Conservation (phyloP, 2,329 filamentous ascomycete species). For the Coniochaeta ligniaria region DNA sequence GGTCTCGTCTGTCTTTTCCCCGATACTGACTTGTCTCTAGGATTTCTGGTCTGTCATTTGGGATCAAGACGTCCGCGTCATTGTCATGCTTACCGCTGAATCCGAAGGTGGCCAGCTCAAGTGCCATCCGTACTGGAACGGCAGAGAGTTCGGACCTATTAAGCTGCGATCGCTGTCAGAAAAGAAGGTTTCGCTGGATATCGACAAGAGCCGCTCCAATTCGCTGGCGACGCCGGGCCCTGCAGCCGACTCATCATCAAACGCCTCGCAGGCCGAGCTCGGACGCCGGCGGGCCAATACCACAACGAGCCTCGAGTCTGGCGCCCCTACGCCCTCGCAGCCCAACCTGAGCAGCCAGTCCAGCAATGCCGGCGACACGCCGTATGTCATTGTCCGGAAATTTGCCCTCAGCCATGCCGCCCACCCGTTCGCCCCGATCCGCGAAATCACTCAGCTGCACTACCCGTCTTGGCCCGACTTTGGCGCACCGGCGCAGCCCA, state of each 20-base stretch:
- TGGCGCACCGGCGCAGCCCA: slow-evolving; percentile 81
- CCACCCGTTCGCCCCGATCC: slow-evolving; percentile 76
- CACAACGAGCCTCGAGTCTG: slow-evolving; percentile 33
- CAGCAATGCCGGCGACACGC: slow-evolving; percentile 43
- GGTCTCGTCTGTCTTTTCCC: not conserved
- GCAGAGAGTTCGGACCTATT: slow-evolving; percentile 69
- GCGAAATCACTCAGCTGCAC: slow-evolving; percentile 90
- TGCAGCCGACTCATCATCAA: slow-evolving; percentile 7
- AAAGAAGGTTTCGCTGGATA: slow-evolving; percentile 72
- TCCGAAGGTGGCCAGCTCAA: slow-evolving; percentile 89
- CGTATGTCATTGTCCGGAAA: slow-evolving; percentile 77
- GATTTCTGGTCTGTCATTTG: slow-evolving; percentile 98
- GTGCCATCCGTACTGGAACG: slow-evolving; percentile 89
- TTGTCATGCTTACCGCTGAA: slow-evolving; percentile 95
- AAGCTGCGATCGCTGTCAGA: slow-evolving; percentile 73
- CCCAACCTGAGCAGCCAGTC: slow-evolving; percentile 17
- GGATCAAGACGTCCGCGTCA: slow-evolving; percentile 91
- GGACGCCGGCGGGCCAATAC: slow-evolving; percentile 48
- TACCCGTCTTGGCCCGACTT: slow-evolving; percentile 98
- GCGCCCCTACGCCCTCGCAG: slow-evolving; percentile 20
- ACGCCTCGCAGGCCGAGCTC: slow-evolving; percentile 22
- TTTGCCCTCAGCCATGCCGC: slow-evolving; percentile 73
- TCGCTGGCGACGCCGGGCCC: slow-evolving; percentile 14
- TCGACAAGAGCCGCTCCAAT: slow-evolving; percentile 42
- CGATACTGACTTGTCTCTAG: slow-evolving; percentile 35